A percentile compares a stretch with the other conserved stretches of the same genome.
Evolutionary conservation across 192 early-diverging fungal species (phyloP).

Genomic region (Mortierella claussenii): DNA sequence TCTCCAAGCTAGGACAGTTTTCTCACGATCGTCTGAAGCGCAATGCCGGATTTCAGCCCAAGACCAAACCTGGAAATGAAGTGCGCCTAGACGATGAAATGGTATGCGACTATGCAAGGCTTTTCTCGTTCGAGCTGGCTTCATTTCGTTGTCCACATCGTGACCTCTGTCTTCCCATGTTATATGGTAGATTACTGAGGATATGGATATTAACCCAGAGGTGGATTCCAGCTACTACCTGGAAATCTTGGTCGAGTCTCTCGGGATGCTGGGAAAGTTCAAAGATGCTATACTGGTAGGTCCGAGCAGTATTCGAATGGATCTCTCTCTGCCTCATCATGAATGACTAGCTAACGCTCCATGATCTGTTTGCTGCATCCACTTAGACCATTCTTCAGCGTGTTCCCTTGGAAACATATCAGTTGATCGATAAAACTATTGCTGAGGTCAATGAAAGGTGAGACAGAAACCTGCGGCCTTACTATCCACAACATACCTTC

Average conservation of each 20-base stretch:
- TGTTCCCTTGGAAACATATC: conserved; percentile 73
- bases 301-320: neutral
- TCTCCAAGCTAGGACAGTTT: conserved; percentile 32
- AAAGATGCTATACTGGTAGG: conserved; percentile 62
- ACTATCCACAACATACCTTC: too few species aligned
- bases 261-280: conserved; percentile 66
- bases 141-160: too few species aligned
- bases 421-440: conserved; percentile 78
- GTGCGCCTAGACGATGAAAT: conserved; percentile 58
- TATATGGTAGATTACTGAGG: conserved; percentile 61
- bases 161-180: neutral
- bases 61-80: conserved; percentile 50
- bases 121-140: too few species aligned
- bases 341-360: neutral
- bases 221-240: conserved; percentile 82
- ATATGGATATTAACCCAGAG: conserved; percentile 74
- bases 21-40: conserved; percentile 39
- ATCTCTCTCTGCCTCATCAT: neutral
- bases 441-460: conserved; percentile 80
- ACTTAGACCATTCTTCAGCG: conserved; percentile 75
- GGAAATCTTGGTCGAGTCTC: conserved; percentile 79
- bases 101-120: conserved; percentile 52
- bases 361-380: conserved; percentile 7
- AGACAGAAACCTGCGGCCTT: too few species aligned
- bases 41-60: conserved; percentile 37